Evolutionary conservation across 2,329 filamentous ascomycete species (phyloP), one percentile per base, ranked within the genome.

Genomic region (Fusarium nematophilum): DNA sequence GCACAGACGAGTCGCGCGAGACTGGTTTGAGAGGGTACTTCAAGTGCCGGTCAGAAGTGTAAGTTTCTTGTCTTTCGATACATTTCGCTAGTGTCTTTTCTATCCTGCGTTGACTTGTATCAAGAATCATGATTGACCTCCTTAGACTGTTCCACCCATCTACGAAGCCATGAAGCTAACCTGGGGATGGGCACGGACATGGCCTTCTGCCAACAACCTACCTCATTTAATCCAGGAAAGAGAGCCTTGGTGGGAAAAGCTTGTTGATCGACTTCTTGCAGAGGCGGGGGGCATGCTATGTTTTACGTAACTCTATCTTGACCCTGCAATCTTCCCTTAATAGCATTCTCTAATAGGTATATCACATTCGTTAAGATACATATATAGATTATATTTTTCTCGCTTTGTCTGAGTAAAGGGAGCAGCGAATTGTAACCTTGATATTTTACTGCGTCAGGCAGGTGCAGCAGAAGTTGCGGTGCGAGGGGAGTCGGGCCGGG

Each of bases 171-270:
- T 45, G 42, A 45, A 45, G 42, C 42, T 18, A 45, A 45, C 42
- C n/a, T 36, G 42, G 42, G 42, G 36, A 18, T 45, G 42, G 42
- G 36, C 33, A 45, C 27, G 36, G 42, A 36, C 36, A 45, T 45
- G 42, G 42, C 42, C 42, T 13, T 45, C 42, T 26, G 42, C 42
- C n/a, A 45, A 34, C 25, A 45, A 18, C n/a, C 18, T 45, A 34
- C 42, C 42, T 36, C 21, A 14, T 18, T 13, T n/a, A 45, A 45
- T 30, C 42, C 30, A 4, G 27, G 42, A 45, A 45, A 45, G 42
- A 27, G 42, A 45, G 42, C 42, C 42, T 27, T 45, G 42, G 42
- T 45, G 42, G 42, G 42, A 45, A 31, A 36, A 45, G 42, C 29
- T 45, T 4, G 42, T 45, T 45, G 42, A 45, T 45, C 27, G 10